A percentile compares a stretch with the other conserved stretches of the same genome.
Evolutionary conservation across 2,329 filamentous ascomycete genomes (phyloP).

Genomic region (Claviceps pusilla): DNA sequence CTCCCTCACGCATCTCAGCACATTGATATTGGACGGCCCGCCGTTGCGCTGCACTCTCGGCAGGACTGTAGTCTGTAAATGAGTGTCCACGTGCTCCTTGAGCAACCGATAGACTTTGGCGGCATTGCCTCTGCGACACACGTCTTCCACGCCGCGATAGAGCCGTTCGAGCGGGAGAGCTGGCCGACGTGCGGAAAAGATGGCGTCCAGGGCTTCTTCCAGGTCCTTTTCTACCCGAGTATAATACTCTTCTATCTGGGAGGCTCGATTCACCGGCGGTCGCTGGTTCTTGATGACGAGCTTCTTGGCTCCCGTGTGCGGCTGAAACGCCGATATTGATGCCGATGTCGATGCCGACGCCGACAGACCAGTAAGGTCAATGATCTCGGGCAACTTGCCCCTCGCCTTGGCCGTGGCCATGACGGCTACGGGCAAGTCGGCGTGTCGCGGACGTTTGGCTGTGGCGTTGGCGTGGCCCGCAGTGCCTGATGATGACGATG

Average conservation of each 20-base stretch:
- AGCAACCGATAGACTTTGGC: slow-evolving; percentile 53
- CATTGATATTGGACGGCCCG: slow-evolving; percentile 42
- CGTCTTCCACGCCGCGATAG: slow-evolving; percentile 80
- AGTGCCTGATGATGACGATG: slow-evolving; percentile 6
- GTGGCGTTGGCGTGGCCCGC: slow-evolving; percentile 7
- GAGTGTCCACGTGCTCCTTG: slow-evolving; percentile 47
- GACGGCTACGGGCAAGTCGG: slow-evolving; percentile 9
- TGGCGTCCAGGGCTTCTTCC: slow-evolving; percentile 52
- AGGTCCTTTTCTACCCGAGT: slow-evolving; percentile 60
- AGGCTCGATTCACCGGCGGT: slow-evolving; percentile 36
- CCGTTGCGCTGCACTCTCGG: slow-evolving; percentile 35
- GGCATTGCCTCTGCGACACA: slow-evolving; percentile 66
- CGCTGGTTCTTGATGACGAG: slow-evolving; percentile 89
- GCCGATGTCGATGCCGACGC: slow-evolving; percentile 7
- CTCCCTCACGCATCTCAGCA: slow-evolving; percentile 39
- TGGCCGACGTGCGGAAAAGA: slow-evolving; percentile 53
- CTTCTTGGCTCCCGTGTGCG: slow-evolving; percentile 64
- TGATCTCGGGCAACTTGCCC: slow-evolving; percentile 25
- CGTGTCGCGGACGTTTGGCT: slow-evolving; percentile 19
- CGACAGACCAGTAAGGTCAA: slow-evolving; percentile 20
- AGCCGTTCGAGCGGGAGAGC: slow-evolving; percentile 71
- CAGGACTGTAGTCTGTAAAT: slow-evolving; percentile 49
- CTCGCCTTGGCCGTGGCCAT: slow-evolving; percentile 24
- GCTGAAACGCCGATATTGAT: slow-evolving; percentile 39
- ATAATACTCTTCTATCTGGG: slow-evolving; percentile 64